Evolutionary conservation across 495 filamentous ascomycete species (phyloP), one percentile per base, ranked within the genome.

Genomic region (Aspergillus carlsbadensis): DNA sequence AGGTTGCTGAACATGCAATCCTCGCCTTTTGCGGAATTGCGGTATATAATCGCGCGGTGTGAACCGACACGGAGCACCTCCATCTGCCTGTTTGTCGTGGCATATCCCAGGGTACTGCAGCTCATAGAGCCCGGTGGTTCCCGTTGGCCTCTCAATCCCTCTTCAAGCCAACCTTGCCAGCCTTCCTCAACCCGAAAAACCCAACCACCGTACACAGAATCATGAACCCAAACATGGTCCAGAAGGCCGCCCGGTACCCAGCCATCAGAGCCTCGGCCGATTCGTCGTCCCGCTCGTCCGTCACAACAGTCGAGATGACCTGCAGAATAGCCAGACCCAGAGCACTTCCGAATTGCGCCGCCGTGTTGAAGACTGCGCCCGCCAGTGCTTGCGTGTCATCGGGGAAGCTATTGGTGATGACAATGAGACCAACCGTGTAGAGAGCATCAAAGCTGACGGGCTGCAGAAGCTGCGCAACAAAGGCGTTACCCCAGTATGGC

Each of bases 301-400:
- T 85, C 1, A 85, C 74, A 26, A 68, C 64, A 2, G 72, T 66
- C 0, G 85, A 79, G 35, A 88, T 78, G 13, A 84, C 75, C 10
- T 79, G 80, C 26, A 80, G 76, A 10, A 84, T 58, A 6, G 81
- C 81, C 5, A 87, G 60, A 0, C 85, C 84, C 11, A 88, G 69
- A 0, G 77, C 74, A 15, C 74, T 83, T 0, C 86, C 86, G 47
- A 87, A 78, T 61, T 87, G 84, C 3, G 77, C 65, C n/a, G 82
- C 63, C 0, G 83, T 84, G 57, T 86, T 85, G 71, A 87, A 87
- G 0, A 88, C 82, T 2, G 81, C 84, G 3, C 84, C 84, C 2
- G 82, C 84, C 1, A 89, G 75, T 0, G 76, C 82, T 46, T 88
- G 84, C 0, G 76, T 85, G 43, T 80, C 65, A 1, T 70, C 54